Evolutionary conservation across 2,329 filamentous ascomycete species (phyloP).

Genomic region (Hysterium pulicare): DNA sequence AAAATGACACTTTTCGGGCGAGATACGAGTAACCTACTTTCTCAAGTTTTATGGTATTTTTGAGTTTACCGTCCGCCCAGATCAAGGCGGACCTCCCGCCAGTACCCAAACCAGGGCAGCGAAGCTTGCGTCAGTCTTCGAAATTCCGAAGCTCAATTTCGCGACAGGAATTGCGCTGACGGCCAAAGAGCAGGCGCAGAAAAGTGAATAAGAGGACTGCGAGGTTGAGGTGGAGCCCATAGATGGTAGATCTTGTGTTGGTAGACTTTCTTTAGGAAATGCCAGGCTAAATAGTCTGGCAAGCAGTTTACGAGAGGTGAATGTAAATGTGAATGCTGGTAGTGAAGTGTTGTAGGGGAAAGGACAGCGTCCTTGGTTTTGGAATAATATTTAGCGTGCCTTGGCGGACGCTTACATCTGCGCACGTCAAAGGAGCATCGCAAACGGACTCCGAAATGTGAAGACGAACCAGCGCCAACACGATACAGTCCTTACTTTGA

Average conservation of each 20-base stretch:
- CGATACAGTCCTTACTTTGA: too few relatives aligned
- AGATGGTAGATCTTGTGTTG: slow-evolving; percentile 33
- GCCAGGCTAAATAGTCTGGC: slow-evolving; percentile 1
- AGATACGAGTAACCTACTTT: too few relatives aligned
- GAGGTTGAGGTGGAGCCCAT: slow-evolving; percentile 43
- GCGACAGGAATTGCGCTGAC: slow-evolving; percentile 32
- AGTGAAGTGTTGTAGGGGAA: not conserved
- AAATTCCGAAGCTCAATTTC: slow-evolving; percentile 35
- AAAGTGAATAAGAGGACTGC: slow-evolving; percentile 27
- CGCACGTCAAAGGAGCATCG: too few relatives aligned
- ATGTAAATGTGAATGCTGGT: not conserved
- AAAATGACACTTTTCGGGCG: too few relatives aligned
- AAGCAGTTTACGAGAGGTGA: not conserved
- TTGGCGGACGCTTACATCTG: too few relatives aligned
- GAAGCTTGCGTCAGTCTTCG: slow-evolving; percentile 45
- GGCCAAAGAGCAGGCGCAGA: slow-evolving; percentile 31
- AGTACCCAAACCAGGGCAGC: slow-evolving; percentile 48
- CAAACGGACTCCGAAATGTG: too few relatives aligned
- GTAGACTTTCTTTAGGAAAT: not conserved
- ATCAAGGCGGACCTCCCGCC: slow-evolving; percentile 51
- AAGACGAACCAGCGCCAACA: too few relatives aligned
- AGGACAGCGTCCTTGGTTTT: too few relatives aligned
- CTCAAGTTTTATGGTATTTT: slow-evolving; percentile 15
- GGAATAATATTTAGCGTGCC: too few relatives aligned
- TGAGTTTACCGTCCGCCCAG: slow-evolving; percentile 50